These are phyloP conservation scores for Trichoderma erinaceum DNA, from an alignment of 495 filamentous ascomycete genomes.

Conservation along the genomic window DNA sequence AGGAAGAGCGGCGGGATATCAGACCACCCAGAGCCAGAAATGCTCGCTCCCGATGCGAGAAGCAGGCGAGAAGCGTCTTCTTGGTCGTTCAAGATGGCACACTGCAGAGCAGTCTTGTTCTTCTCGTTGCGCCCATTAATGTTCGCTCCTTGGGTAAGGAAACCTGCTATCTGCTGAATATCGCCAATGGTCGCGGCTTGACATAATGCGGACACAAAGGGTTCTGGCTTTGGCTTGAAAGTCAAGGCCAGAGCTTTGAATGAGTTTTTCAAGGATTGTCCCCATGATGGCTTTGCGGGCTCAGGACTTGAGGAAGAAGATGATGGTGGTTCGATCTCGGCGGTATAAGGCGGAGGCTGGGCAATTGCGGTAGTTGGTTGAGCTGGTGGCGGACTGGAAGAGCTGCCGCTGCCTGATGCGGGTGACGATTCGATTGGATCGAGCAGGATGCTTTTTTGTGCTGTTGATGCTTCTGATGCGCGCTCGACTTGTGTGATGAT, in stretches of 20 bases:
- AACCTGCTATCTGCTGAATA: constrained; percentile 17
- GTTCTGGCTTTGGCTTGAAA: constrained; percentile 17
- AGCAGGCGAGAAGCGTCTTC: constrained; percentile 14
- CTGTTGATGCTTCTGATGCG: neutral
- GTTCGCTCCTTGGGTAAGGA: constrained; percentile 19
- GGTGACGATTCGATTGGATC: neutral
- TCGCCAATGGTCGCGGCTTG: constrained; percentile 19
- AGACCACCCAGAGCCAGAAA: constrained; percentile 12
- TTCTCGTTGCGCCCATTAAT: constrained; percentile 19
- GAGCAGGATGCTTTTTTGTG: neutral
- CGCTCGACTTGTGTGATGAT: neutral
- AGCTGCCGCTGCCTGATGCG: neutral
- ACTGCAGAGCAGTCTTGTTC: constrained; percentile 19
- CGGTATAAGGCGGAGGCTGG: neutral
- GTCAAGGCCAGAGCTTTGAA: constrained; percentile 16
- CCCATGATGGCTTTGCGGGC: neutral
- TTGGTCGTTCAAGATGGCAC: constrained; percentile 16
- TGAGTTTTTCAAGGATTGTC: constrained; percentile 1
- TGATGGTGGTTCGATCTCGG: neutral
- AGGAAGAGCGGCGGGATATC: constrained; percentile 38
- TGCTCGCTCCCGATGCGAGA: constrained; percentile 15
- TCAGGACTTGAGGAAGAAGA: neutral
- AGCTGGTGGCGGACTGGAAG: neutral
- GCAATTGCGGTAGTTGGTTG: neutral
- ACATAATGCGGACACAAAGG: constrained; percentile 19